These are phyloP conservation scores for Periglandula ipomoeae DNA, from an alignment of 2,329 filamentous ascomycete species.

Conservation along the genomic window DNA sequence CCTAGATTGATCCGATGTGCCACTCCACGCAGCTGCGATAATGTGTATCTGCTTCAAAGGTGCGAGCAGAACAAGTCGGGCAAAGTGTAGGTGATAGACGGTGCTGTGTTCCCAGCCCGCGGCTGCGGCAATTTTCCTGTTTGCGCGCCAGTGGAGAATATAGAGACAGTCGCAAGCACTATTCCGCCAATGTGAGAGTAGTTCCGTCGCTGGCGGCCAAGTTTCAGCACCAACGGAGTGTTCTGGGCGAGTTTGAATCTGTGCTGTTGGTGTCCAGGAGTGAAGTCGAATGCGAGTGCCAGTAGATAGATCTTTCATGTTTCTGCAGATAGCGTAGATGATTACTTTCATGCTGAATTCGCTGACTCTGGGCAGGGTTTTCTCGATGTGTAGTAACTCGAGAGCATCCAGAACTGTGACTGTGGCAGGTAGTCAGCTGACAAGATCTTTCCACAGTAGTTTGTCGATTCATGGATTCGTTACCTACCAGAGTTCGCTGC, in stretches of 20 bases:
- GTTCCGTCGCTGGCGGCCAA: neutral
- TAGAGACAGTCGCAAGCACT: neutral
- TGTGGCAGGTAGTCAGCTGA: too few species aligned
- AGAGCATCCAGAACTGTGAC: neutral
- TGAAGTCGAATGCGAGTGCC: neutral
- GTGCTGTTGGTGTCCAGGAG: neutral
- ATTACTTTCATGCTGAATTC: neutral
- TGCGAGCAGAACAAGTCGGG: neutral
- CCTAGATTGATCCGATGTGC: neutral
- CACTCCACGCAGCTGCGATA: neutral
- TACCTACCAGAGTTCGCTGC: too few species aligned
- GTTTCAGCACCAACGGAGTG: neutral
- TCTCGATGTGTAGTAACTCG: neutral
- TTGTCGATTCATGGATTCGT: too few species aligned
- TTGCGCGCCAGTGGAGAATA: neutral
- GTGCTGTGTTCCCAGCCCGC: neutral
- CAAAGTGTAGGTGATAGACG: neutral
- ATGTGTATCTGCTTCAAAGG: neutral
- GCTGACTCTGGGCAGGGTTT: neutral
- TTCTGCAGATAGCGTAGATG: neutral
- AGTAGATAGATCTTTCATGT: neutral
- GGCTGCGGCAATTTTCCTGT: neutral
- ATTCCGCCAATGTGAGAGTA: neutral
- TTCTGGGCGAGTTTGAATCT: neutral
- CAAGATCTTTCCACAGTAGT: too few species aligned